phyloP scores from a whole-genome alignment of 2,329 filamentous ascomycete species.

The Cladophialophora yegresii region DNA sequence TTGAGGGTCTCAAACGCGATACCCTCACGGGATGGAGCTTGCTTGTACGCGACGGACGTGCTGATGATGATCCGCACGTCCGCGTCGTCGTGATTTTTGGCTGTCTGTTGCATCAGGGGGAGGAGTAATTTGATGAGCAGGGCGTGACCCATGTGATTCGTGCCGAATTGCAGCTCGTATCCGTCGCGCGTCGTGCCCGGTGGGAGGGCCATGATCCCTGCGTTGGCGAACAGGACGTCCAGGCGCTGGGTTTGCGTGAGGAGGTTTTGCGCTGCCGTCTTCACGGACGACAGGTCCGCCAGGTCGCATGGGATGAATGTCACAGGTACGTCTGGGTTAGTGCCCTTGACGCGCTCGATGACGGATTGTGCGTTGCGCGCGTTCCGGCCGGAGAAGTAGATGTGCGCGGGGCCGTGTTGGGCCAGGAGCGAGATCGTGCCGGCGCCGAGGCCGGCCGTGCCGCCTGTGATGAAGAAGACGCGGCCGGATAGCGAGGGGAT shows the following conservation, averaged over 20 bases:
- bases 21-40: conserved; percentile 39
- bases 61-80: conserved; percentile 46
- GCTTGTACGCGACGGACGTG: conserved; percentile 42
- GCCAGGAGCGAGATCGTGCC: conserved; percentile 50
- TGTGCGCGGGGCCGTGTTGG: conserved; percentile 47
- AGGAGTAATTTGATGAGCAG: conserved; percentile 49
- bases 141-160: conserved; percentile 52
- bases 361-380: conserved; percentile 41
- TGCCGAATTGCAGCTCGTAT: conserved; percentile 50
- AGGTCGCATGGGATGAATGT: conserved; percentile 54
- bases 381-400: conserved; percentile 51
- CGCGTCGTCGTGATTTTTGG: conserved; percentile 31
- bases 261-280: conserved; percentile 48
- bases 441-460: conserved; percentile 52
- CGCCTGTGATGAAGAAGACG: conserved; percentile 51
- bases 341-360: conserved; percentile 44
- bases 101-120: conserved; percentile 45
- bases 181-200: conserved; percentile 45
- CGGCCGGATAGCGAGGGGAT: conserved; percentile 48
- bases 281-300: conserved; percentile 53
- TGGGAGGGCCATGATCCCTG: conserved; percentile 51
- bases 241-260: conserved; percentile 46
- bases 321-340: conserved; percentile 43
- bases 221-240: conserved; percentile 52
- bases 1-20: conserved; percentile 34